phyloP scores from a whole-genome alignment of 495 filamentous ascomycete genomes.

The Glonium stellatum region DNA sequence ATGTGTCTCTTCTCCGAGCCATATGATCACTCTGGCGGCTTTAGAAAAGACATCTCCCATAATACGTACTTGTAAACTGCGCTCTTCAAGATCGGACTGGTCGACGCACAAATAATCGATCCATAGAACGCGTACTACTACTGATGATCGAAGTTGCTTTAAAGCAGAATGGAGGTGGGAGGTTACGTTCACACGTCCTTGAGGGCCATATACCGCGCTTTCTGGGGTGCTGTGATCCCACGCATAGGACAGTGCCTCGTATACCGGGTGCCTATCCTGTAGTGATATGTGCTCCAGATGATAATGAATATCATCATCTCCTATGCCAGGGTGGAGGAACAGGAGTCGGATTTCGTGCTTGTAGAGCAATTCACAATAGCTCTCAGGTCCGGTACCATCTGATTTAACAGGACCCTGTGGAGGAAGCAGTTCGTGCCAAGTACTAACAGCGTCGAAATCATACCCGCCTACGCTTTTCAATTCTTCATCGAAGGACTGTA shows the following conservation, averaged over 20 bases:
- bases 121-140: constrained; percentile 9
- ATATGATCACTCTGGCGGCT: constrained; percentile 16
- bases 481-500: too few relatives aligned
- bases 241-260: too few relatives aligned
- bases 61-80: constrained; percentile 13
- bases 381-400: background rate
- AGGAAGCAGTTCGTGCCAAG: background rate
- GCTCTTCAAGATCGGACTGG: constrained; percentile 17
- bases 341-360: too few relatives aligned
- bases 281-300: too few relatives aligned
- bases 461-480: too few relatives aligned
- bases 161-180: background rate
- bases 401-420: background rate
- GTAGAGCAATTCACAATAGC: background rate
- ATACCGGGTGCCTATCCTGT: too few relatives aligned
- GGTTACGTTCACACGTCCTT: too few relatives aligned
- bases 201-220: too few relatives aligned
- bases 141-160: background rate
- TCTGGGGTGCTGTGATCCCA: too few relatives aligned
- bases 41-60: constrained; percentile 28
- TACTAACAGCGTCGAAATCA: background rate
- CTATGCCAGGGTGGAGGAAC: too few relatives aligned
- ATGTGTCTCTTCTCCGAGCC: constrained; percentile 21
- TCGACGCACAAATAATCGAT: constrained; percentile 26
- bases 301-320: too few relatives aligned